Conservation (phyloP, 2,329 filamentous ascomycete genomes). For the Fusarium pseudoanthophilum region DNA sequence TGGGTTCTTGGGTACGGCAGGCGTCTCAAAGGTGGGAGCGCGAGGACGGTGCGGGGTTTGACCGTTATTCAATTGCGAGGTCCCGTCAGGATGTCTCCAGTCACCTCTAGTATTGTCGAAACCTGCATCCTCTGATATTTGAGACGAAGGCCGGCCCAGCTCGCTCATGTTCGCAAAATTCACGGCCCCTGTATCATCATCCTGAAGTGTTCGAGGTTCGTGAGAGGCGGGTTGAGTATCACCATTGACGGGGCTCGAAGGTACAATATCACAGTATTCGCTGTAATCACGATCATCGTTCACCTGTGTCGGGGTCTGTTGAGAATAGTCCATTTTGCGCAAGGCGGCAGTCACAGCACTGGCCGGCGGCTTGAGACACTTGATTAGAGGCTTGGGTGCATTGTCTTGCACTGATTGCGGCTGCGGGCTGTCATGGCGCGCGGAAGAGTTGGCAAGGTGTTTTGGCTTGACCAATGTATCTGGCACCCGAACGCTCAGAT, state of each 20-base stretch:
- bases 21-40: slow-evolving; percentile 58
- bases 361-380: slow-evolving; percentile 31
- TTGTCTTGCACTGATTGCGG: slow-evolving; percentile 33
- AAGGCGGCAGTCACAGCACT: slow-evolving; percentile 30
- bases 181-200: slow-evolving; percentile 63
- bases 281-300: slow-evolving; percentile 68
- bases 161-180: slow-evolving; percentile 55
- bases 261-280: slow-evolving; percentile 50
- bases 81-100: slow-evolving; percentile 52
- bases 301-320: slow-evolving; percentile 65
- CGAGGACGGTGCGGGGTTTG: slow-evolving; percentile 48
- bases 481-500: background rate
- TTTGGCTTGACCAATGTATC: slow-evolving; percentile 4
- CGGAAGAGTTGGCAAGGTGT: slow-evolving; percentile 1
- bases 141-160: slow-evolving; percentile 52
- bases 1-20: slow-evolving; percentile 60
- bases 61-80: slow-evolving; percentile 48
- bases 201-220: slow-evolving; percentile 53
- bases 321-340: slow-evolving; percentile 58
- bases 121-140: slow-evolving; percentile 55
- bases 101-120: slow-evolving; percentile 52
- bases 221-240: slow-evolving; percentile 45
- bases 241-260: slow-evolving; percentile 43
- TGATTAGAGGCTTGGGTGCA: slow-evolving; percentile 32
- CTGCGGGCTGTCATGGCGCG: slow-evolving; percentile 39